Conservation (phyloP, 768 basidiomycete genomes). For the Mycena crocata region DNA sequence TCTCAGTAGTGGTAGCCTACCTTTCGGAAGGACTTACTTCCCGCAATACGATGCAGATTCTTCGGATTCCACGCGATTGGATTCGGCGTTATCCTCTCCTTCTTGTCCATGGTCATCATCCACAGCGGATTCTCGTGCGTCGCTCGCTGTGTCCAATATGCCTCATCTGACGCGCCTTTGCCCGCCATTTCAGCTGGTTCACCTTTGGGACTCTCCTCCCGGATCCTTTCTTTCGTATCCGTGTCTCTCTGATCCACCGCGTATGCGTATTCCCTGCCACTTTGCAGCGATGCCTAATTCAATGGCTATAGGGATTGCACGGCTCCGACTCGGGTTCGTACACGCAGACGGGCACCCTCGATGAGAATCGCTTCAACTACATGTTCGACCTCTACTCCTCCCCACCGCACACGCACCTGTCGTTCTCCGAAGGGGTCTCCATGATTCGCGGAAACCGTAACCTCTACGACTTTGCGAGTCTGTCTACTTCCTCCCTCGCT, state of each 20-base stretch:
- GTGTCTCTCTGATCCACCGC: constrained; percentile 52
- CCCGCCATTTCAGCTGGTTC: too few relatives aligned
- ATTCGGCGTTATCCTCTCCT: constrained; percentile 50
- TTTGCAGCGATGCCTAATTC: neutral
- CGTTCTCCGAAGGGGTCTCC: constrained; percentile 49
- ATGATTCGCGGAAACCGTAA: constrained; percentile 58
- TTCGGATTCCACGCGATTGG: constrained; percentile 51
- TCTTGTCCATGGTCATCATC: constrained; percentile 51
- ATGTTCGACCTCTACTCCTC: constrained; percentile 55
- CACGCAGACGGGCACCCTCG: constrained; percentile 53
- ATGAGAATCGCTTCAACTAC: constrained; percentile 51
- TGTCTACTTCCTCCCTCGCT: neutral
- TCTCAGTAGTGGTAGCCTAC: too few relatives aligned
- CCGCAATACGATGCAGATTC: constrained; percentile 40
- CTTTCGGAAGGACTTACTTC: neutral
- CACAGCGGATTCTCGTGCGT: constrained; percentile 57
- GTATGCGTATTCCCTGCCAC: constrained; percentile 35
- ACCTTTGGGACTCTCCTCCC: constrained; percentile 52
- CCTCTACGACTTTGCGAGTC: constrained; percentile 49
- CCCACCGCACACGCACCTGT: constrained; percentile 53
- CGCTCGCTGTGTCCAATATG: neutral
- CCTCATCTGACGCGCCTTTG: neutral
- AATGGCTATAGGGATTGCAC: constrained; percentile 49
- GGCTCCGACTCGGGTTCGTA: constrained; percentile 55
- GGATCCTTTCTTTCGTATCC: constrained; percentile 57